A percentile compares a stretch with the other conserved stretches of the same genome.
Conservation (phyloP, 768 basidiomycete genomes). For the Agaricus bisporus region DNA sequence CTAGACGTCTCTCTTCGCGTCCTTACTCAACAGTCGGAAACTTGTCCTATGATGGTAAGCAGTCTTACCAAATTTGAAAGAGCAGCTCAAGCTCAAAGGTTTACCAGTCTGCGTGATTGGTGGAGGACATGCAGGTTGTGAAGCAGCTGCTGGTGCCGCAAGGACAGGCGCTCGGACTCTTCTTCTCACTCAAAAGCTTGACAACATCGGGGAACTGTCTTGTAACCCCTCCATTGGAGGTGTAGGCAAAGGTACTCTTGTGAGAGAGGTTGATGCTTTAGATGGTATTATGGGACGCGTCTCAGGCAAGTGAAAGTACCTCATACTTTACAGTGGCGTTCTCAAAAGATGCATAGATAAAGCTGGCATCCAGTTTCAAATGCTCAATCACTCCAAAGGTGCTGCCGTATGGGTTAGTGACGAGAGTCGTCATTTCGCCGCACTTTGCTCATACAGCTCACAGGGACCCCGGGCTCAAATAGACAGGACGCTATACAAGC, state of each 20-base stretch:
- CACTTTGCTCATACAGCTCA: conserved; percentile 1
- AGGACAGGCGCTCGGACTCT: conserved; percentile 77
- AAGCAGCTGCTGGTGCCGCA: conserved; percentile 84
- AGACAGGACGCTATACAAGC: conserved; percentile 79
- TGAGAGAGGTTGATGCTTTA: conserved; percentile 87
- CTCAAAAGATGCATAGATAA: conserved; percentile 45
- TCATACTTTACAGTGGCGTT: neutral
- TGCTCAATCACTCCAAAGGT: conserved; percentile 81
- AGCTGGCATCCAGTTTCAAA: conserved; percentile 84
- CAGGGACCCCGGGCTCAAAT: conserved; percentile 90
- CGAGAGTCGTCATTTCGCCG: neutral
- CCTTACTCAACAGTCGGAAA: conserved; percentile 3
- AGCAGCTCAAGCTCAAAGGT: neutral
- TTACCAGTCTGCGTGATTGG: conserved; percentile 78
- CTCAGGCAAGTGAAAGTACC: conserved; percentile 48
- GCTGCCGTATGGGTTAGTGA: conserved; percentile 81
- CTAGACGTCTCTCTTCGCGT: neutral
- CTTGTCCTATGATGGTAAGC: conserved; percentile 11
- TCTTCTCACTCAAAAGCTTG: conserved; percentile 74
- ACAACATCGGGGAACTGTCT: conserved; percentile 77
- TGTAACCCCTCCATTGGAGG: conserved; percentile 93
- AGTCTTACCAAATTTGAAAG: neutral
- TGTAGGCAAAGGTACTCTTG: conserved; percentile 86
- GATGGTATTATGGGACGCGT: conserved; percentile 82
- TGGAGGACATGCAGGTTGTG: conserved; percentile 90